phyloP scores from a whole-genome alignment of 805 yeast species.

The Saccharomycopsis guyanensis region DNA sequence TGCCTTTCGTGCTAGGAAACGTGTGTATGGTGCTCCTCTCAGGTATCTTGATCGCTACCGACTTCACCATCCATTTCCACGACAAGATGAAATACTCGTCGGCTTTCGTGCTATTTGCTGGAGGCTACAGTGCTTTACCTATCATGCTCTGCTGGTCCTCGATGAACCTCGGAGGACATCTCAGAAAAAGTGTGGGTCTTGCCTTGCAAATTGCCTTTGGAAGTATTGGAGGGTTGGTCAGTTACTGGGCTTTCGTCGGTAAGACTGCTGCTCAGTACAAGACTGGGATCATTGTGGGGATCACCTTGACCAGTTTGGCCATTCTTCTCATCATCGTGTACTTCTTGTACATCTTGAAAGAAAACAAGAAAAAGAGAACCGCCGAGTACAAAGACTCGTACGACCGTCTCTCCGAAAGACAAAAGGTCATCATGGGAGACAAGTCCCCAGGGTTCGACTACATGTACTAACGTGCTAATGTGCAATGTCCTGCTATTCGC shows the following conservation, averaged over 20 bases:
- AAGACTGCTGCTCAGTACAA: not conserved
- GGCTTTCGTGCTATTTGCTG: conserved; percentile 42
- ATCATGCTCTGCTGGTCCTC: conserved; percentile 58
- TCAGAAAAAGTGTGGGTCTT: conserved; percentile 48
- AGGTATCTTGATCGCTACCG: conserved; percentile 27
- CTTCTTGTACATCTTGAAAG: conserved; percentile 23
- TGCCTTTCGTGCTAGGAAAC: conserved; percentile 34
- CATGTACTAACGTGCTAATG: conserved; percentile 29
- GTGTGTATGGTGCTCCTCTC: conserved; percentile 31
- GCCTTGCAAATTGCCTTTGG: conserved; percentile 65
- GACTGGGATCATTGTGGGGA: not conserved
- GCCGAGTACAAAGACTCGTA: conserved; percentile 26
- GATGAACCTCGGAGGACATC: conserved; percentile 46
- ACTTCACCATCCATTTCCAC: conserved; percentile 32
- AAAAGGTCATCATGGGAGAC: conserved; percentile 31
- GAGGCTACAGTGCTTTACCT: conserved; percentile 52
- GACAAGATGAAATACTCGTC: conserved; percentile 30
- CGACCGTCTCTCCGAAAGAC: conserved; percentile 26
- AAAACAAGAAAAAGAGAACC: conserved; percentile 26
- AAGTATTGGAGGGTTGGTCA: conserved; percentile 61
- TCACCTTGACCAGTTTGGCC: conserved; percentile 17
- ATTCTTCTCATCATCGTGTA: conserved; percentile 6
- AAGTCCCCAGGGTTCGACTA: conserved; percentile 32
- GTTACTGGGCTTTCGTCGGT: conserved; percentile 41
- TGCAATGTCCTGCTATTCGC: too few species aligned